Base-by-base conservation (phyloP, 2,329 filamentous ascomycete genomes). In the Colletotrichum sansevieriae region DNA sequence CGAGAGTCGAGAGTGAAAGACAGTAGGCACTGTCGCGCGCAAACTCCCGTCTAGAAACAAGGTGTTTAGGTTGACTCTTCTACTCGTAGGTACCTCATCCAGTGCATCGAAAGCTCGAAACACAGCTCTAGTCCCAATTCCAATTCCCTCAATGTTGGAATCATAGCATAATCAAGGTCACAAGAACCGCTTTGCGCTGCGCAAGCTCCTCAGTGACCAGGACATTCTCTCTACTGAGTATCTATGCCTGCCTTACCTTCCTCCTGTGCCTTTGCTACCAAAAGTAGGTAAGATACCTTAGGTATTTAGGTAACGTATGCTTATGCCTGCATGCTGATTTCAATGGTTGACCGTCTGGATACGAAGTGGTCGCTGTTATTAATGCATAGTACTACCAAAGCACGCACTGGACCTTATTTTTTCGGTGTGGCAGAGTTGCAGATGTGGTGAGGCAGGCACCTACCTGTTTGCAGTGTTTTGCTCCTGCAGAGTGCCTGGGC, bases 171-270 rank as follows among this genome's bases (percentile, higher is more conserved):
- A 52, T 15, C 25, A 33, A 35, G 49, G 49, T 52, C 49, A 35
- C 49, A 52, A 52, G 49, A 52, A 18, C 49, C 29, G 49, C 49
- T 52, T 25, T 52, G 49, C 49, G 49, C 33, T 52, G 49, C 49
- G 49, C 49, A 52, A 52, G 49, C 15, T 18, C 18, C 18, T 18
- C 18, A 18, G 37, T 39, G 9, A 29, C 25, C 25, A 29, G 37
- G 13, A 39, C 10, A 11, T 11, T 39, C 18, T 18, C 18, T 18
- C 18, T 18, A 18, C 18, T 18, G 18, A 18, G 18, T 18, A 18
- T 18, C 18, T 18, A 18, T 18, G 18, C 18, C 18, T 18, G 18
- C 18, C 18, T 18, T 18, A 18, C 18, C 18, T 18, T 18, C 18
- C 18, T 18, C 18, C 18, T 18, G 18, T 18, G 18, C 18, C 18